Base-by-base conservation (phyloP, 2,329 filamentous ascomycete species). In the Scedosporium boydii region DNA sequence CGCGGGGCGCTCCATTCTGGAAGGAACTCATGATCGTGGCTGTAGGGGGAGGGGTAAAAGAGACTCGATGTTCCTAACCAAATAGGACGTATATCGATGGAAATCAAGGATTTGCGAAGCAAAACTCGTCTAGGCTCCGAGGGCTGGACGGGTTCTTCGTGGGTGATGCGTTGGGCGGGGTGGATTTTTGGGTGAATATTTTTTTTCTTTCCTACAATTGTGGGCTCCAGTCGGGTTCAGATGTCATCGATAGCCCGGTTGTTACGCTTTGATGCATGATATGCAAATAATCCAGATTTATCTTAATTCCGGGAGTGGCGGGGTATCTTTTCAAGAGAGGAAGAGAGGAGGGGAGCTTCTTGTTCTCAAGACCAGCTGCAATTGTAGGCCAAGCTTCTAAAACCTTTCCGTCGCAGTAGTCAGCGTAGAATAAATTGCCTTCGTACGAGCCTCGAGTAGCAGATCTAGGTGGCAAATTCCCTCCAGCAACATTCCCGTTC, bases 1-100 rank as follows among this genome's bases (percentile, higher is more conserved):
- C 77, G 75, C 85, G 83, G 72, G 80, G 82, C 73, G 82, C 80
- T 72, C 82, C 82, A 74, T 86, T 87, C 73, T 85, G 80, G 72
- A 83, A 85, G 68, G 77, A 79, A 75, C 82, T 85, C 85, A 88
- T 88, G 64, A 67, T 74, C 6, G 60, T 26, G 48, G 34, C 34
- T 14, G 21, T 46, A 16, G 9, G 23, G 6, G 23, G 51, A 21
- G 18, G n/a, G n/a, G 29, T 12, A 7, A 18, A 56, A 14, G 60
- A 12, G 14, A 41, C 9, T 27, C 23, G 51, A 46, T 34, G 18
- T 29, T 57, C 44, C 27, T 38, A 60, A 4, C 14, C 42, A 29
- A 46, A n/a, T 61, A 7, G 29, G 18, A 14, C 12, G 9, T 21
- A 21, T 42, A 21, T 56, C 58, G 58, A 59, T 44, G 41, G 14